Conservation (phyloP, 768 basidiomycete genomes). For the Macrolepiota dolichaula region DNA sequence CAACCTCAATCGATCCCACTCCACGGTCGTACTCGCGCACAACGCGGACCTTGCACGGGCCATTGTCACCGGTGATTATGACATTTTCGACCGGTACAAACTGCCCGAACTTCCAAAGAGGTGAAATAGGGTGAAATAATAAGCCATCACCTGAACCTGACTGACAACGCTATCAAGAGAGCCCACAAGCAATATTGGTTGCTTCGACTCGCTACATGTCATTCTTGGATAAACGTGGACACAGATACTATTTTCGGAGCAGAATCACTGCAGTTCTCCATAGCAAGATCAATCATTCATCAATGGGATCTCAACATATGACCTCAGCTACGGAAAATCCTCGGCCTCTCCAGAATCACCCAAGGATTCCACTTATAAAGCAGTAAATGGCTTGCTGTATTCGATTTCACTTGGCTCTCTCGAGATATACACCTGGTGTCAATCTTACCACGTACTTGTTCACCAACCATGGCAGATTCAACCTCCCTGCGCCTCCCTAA, state of each 20-base stretch:
- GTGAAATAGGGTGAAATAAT: too few species aligned
- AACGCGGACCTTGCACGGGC: background rate
- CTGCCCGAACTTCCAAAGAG: too few species aligned
- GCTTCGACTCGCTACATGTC: background rate
- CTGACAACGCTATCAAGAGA: background rate
- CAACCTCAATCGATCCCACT: background rate
- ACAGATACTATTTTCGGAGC: background rate
- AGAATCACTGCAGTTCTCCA: background rate
- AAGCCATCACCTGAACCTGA: background rate
- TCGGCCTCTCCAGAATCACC: background rate
- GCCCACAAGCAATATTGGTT: background rate
- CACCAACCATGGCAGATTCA: background rate
- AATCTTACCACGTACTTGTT: background rate
- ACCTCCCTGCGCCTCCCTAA: conserved; percentile 20
- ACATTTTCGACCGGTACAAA: too few species aligned
- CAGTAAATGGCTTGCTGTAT: background rate
- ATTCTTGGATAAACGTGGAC: background rate
- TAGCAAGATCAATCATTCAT: background rate
- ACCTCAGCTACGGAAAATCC: background rate
- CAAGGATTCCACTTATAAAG: background rate
- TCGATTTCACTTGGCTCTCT: background rate
- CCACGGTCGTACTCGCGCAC: background rate
- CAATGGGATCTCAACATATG: background rate
- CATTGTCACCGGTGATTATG: too few species aligned
- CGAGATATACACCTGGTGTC: background rate